Conservation (phyloP, 163 green algal genomes). For the Coccomyxa subellipsoidea region DNA sequence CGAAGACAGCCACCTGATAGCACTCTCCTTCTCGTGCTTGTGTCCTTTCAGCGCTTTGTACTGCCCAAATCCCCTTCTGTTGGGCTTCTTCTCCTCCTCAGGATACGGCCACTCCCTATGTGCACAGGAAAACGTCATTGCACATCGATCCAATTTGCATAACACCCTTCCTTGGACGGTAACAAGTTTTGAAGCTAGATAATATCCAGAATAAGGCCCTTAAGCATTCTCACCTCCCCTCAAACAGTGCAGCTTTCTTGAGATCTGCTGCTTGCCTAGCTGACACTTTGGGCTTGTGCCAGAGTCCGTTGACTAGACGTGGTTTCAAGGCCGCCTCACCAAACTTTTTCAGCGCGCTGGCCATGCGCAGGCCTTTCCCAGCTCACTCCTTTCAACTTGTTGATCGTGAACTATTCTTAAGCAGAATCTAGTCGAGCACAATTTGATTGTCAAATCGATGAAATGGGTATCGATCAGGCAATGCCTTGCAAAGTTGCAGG, state of each 20-base stretch:
- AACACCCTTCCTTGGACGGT: too few relatives aligned
- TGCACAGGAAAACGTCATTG: too few relatives aligned
- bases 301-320: conserved; percentile 23
- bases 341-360: conserved; percentile 37
- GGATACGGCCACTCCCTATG: conserved; percentile 40
- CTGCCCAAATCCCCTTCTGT: conserved; percentile 3
- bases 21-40: conserved; percentile 46
- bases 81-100: conserved; percentile 22
- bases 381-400: too few relatives aligned
- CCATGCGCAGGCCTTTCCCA: conserved; percentile 9
- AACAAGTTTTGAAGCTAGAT: too few relatives aligned
- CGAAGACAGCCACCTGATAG: not conserved
- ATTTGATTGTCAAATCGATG: too few relatives aligned
- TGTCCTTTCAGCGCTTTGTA: conserved; percentile 48
- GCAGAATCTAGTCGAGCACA: too few relatives aligned
- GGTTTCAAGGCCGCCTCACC: conserved; percentile 39
- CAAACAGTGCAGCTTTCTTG: conserved; percentile 32
- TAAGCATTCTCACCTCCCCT: conserved; percentile 28
- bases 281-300: conserved; percentile 49
- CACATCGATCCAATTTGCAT: too few relatives aligned
- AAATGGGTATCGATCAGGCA: too few relatives aligned
- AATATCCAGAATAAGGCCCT: too few relatives aligned
- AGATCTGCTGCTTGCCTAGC: conserved; percentile 42
- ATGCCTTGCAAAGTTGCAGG: too few relatives aligned
- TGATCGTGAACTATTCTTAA: too few relatives aligned